Percentiles rank a stretch among this genome's conserved stretches.
phyloP scores from a whole-genome alignment of 176 grass and related monocot genomes.

The Pharus latifolius region DNA sequence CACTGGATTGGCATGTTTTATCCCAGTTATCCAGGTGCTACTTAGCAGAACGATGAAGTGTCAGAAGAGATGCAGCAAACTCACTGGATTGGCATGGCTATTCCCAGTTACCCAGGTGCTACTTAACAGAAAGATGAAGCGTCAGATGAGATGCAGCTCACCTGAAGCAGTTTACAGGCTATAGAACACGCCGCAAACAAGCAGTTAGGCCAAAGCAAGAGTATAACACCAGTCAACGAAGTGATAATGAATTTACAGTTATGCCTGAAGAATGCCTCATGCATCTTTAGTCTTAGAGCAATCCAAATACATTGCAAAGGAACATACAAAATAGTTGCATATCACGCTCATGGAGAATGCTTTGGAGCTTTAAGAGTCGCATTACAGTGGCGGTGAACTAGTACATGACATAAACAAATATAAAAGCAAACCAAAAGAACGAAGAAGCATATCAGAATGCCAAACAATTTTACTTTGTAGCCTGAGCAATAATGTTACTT shows the following conservation, averaged over 20 bases:
- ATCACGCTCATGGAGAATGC: neutral
- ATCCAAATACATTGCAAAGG: neutral
- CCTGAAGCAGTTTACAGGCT: neutral
- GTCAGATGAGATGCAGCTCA: neutral
- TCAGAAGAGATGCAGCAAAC: neutral
- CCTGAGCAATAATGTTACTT: slow-evolving; percentile 78
- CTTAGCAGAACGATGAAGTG: neutral
- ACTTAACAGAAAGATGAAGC: neutral
- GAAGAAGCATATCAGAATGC: neutral
- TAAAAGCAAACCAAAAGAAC: neutral
- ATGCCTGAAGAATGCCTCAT: neutral
- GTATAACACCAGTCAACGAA: neutral
- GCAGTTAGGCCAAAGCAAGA: neutral
- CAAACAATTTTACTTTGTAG: slow-evolving; percentile 42
- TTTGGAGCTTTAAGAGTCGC: neutral
- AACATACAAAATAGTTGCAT: slow-evolving; percentile 14
- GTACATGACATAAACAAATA: slow-evolving; percentile 22
- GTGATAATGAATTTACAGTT: slow-evolving; percentile 8
- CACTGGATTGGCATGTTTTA: too few species aligned
- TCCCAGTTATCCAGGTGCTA: neutral
- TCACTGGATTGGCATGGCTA: too few species aligned
- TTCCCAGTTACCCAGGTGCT: neutral
- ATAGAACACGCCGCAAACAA: neutral
- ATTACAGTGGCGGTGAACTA: slow-evolving; percentile 1
- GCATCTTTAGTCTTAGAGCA: neutral